Conservation (phyloP, 164 flowering plant genomes). For the Macadamia integrifolia region DNA sequence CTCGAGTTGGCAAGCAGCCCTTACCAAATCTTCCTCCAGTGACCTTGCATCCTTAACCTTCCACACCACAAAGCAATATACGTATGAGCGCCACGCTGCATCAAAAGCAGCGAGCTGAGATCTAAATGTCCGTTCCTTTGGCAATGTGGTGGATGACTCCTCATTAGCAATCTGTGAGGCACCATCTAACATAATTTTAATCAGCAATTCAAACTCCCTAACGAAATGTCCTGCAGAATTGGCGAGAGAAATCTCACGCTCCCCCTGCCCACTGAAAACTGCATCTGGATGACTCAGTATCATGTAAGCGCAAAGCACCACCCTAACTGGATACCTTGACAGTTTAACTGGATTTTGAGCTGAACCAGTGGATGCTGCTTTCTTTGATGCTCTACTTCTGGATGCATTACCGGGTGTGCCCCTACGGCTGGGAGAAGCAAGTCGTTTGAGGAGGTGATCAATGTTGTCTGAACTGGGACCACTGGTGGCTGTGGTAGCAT, state of each 20-base stretch:
- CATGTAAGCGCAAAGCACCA: conserved; percentile 95
- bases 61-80: conserved; percentile 88
- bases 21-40: conserved; percentile 84
- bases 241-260: conserved; percentile 65
- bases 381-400: conserved; percentile 37
- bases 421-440: conserved; percentile 63
- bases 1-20: conserved; percentile 95
- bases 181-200: conserved; percentile 58
- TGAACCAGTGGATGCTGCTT: conserved; percentile 19
- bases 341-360: conserved; percentile 29
- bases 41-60: conserved; percentile 88
- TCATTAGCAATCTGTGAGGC: conserved; percentile 35
- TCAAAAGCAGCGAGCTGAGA: conserved; percentile 80
- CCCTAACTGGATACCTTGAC: conserved; percentile 82
- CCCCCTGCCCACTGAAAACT: conserved; percentile 84
- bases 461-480: conserved; percentile 40
- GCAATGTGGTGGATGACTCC: conserved; percentile 25
- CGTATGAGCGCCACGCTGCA: conserved; percentile 82
- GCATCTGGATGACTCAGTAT: conserved; percentile 94
- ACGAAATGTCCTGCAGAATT: conserved; percentile 61
- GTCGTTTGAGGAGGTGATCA: conserved; percentile 85
- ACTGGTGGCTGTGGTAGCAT: conserved; percentile 18
- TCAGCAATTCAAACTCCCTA: conserved; percentile 64
- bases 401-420: conserved; percentile 27
- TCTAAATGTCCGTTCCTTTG: conserved; percentile 51